A percentile compares a stretch with the other conserved stretches of the same genome.
Evolutionary conservation across 352 stramenopile species (phyloP).

Genomic region (Pythium guiyangense): DNA sequence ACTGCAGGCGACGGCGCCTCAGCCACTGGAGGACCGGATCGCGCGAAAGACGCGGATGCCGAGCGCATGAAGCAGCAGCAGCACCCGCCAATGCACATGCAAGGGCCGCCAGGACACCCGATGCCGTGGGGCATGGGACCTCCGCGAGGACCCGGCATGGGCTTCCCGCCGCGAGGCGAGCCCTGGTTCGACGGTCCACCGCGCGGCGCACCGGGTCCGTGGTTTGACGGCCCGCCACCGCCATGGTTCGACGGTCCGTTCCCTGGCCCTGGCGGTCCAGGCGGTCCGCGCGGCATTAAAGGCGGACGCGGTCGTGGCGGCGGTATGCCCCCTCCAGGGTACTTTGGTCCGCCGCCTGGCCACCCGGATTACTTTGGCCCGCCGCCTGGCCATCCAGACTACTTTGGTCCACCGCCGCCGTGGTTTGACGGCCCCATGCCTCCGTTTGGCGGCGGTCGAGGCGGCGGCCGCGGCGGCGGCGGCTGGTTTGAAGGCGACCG

Average conservation of each 20-base stretch:
- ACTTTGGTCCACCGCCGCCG: slow-evolving; percentile 59
- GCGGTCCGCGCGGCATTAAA: slow-evolving; percentile 26
- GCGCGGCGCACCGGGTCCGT: slow-evolving; percentile 54
- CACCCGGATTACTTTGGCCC: slow-evolving; percentile 69
- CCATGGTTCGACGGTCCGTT: slow-evolving; percentile 83
- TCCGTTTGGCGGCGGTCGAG: slow-evolving; percentile 38
- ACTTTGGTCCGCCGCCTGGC: slow-evolving; percentile 55
- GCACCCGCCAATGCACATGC: slow-evolving; percentile 7
- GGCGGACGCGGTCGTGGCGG: slow-evolving; percentile 42
- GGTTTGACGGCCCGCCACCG: slow-evolving; percentile 65
- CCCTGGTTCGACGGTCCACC: slow-evolving; percentile 68
- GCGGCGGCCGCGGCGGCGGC: slow-evolving; percentile 29
- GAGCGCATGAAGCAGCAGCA: slow-evolving; percentile 22
- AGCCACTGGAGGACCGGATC: neutral
- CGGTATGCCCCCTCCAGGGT: slow-evolving; percentile 56
- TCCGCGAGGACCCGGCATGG: slow-evolving; percentile 43
- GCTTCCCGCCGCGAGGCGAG: slow-evolving; percentile 41
- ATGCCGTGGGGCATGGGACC: slow-evolving; percentile 29
- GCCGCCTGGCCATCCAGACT: slow-evolving; percentile 67
- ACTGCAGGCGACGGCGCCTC: neutral
- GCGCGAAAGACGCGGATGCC: slow-evolving; percentile 9
- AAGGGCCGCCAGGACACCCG: slow-evolving; percentile 27
- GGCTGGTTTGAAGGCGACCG: slow-evolving; percentile 43
- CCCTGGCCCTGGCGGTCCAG: slow-evolving; percentile 34
- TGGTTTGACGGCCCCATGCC: slow-evolving; percentile 67